A percentile compares a stretch with the other conserved stretches of the same genome.
phyloP scores from a whole-genome alignment of 2,329 filamentous ascomycete species.

The Penicillium sp. region DNA sequence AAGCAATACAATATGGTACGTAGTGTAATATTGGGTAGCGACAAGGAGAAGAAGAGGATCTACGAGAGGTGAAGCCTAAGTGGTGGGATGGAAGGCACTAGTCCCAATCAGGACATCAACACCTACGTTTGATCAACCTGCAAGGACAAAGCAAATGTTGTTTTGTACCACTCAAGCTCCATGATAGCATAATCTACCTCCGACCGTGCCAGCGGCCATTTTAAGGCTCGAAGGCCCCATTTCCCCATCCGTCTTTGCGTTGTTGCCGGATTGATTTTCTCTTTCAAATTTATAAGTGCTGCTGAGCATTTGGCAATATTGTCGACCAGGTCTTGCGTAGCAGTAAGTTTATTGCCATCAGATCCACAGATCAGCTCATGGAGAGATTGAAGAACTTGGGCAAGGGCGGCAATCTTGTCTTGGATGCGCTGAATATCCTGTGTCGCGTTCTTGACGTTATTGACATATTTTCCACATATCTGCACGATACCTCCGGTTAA shows the following conservation, averaged over 20 bases:
- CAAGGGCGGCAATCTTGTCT: slow-evolving; percentile 9
- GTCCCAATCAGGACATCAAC: too few species aligned
- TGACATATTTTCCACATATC: slow-evolving; percentile 23
- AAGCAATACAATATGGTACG: too few species aligned
- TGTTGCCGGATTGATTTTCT: slow-evolving; percentile 15
- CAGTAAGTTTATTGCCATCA: slow-evolving; percentile 1
- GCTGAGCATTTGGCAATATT: slow-evolving; percentile 14
- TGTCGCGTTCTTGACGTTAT: slow-evolving; percentile 21
- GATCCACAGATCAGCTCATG: slow-evolving; percentile 5
- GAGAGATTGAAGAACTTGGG: slow-evolving; percentile 14
- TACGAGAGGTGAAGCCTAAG: too few species aligned
- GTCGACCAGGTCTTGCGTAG: slow-evolving; percentile 3
- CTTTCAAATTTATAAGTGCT: slow-evolving; percentile 12
- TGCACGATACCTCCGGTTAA: slow-evolving; percentile 19
- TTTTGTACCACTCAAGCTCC: slow-evolving; percentile 25
- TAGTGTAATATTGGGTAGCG: too few species aligned
- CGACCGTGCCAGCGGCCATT: slow-evolving; percentile 30
- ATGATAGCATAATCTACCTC: slow-evolving; percentile 23
- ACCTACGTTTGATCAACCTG: slow-evolving; percentile 31
- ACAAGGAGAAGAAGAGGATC: too few species aligned
- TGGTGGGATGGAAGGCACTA: too few species aligned
- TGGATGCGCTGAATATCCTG: slow-evolving; percentile 16
- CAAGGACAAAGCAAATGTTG: slow-evolving; percentile 25
- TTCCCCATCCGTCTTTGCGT: slow-evolving; percentile 18
- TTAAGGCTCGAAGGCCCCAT: slow-evolving; percentile 27